A percentile compares a stretch with the other conserved stretches of the same genome.
phyloP scores from a whole-genome alignment of 306 rosid genomes.

The Vigna hirtella region DNA sequence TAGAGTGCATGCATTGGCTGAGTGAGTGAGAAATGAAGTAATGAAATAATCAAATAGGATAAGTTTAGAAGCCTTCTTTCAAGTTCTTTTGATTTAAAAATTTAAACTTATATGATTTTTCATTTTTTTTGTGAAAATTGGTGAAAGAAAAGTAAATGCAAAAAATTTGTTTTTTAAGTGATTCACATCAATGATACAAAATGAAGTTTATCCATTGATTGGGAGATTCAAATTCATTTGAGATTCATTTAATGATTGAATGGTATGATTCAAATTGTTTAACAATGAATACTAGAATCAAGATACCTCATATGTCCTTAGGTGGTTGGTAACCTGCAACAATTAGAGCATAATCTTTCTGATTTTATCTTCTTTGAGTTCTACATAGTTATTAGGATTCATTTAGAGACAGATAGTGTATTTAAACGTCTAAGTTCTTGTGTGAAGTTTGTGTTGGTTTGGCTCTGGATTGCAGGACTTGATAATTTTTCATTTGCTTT shows the following conservation, averaged over 20 bases:
- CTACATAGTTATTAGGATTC: conserved; percentile 28
- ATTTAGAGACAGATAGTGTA: background rate
- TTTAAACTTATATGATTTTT: background rate
- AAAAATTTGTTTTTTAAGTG: background rate
- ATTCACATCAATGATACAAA: background rate
- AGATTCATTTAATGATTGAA: background rate
- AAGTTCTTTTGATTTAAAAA: background rate
- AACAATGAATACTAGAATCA: background rate
- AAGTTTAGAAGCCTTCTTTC: background rate
- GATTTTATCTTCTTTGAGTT: background rate
- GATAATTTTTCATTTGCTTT: background rate
- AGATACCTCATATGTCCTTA: conserved; percentile 3
- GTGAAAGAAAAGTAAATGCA: background rate
- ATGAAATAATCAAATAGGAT: conserved; percentile 1
- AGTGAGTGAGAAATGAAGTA: background rate
- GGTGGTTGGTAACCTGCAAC: conserved; percentile 27
- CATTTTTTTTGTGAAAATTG: background rate
- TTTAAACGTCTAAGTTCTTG: conserved; percentile 19
- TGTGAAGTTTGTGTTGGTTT: conserved; percentile 12
- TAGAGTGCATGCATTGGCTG: background rate
- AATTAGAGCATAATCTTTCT: conserved; percentile 8
- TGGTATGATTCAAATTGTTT: background rate
- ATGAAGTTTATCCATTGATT: background rate
- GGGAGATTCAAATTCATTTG: background rate
- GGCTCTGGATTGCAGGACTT: conserved; percentile 15